Evolutionary conservation across 805 yeast genomes (phyloP).

Genomic region (Metschnikowia anglica): DNA sequence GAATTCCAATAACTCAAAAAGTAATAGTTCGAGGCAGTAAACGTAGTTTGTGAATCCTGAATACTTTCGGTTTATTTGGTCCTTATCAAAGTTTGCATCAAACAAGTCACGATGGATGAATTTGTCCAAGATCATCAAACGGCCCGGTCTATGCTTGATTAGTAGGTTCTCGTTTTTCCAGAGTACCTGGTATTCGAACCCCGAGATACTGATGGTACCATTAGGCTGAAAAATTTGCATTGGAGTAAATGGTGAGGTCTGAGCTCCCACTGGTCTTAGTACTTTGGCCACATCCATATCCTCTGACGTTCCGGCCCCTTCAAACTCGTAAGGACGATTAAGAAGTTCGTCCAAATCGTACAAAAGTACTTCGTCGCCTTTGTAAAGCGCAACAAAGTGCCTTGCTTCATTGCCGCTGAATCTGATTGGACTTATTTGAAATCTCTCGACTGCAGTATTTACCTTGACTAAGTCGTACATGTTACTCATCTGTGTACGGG

Average conservation of each 20-base stretch:
- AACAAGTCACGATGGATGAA: slow-evolving; percentile 48
- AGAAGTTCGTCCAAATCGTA: slow-evolving; percentile 29
- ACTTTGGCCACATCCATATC: slow-evolving; percentile 18
- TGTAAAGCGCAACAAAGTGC: slow-evolving; percentile 33
- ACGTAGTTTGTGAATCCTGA: slow-evolving; percentile 42
- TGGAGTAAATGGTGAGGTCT: slow-evolving; percentile 20
- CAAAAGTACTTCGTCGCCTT: slow-evolving; percentile 37
- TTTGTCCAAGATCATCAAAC: slow-evolving; percentile 45
- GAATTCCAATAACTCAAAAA: slow-evolving; percentile 42
- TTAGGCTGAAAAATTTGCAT: slow-evolving; percentile 9
- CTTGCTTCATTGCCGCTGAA: slow-evolving; percentile 14
- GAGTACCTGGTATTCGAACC: slow-evolving; percentile 38
- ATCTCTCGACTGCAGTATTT: slow-evolving; percentile 31
- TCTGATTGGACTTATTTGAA: slow-evolving; percentile 27
- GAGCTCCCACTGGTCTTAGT: slow-evolving; percentile 30
- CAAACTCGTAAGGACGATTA: slow-evolving; percentile 19
- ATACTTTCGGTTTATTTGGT: slow-evolving; percentile 36
- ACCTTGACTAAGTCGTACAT: slow-evolving; percentile 38
- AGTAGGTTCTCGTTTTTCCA: slow-evolving; percentile 30
- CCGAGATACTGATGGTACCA: slow-evolving; percentile 40
- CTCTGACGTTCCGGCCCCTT: slow-evolving; percentile 19
- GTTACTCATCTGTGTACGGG: slow-evolving; percentile 21
- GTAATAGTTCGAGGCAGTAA: slow-evolving; percentile 50
- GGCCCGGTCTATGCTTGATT: slow-evolving; percentile 34
- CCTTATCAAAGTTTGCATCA: slow-evolving; percentile 17